Conservation (phyloP, 2,329 filamentous ascomycete genomes). For the Talaromyces sp. region DNA sequence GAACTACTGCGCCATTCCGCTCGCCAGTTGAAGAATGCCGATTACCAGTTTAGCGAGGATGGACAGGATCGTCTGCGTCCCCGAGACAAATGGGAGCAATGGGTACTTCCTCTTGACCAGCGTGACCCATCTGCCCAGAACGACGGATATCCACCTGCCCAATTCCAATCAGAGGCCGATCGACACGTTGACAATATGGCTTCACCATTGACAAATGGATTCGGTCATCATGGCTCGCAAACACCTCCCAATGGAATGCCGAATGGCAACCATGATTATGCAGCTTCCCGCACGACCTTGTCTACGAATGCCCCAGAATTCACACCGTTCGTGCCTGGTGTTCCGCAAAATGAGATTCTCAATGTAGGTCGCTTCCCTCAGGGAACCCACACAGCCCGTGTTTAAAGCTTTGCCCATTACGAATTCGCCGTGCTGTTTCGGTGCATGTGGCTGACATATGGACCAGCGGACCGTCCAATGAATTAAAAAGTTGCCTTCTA, state of each 20-base stretch:
- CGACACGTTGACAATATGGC: slow-evolving; percentile 35
- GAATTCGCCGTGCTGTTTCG: not conserved
- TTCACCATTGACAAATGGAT: slow-evolving; percentile 22
- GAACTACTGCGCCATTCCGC: slow-evolving; percentile 71
- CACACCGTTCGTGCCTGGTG: slow-evolving; percentile 47
- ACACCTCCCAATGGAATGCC: slow-evolving; percentile 19
- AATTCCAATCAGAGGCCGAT: slow-evolving; percentile 21
- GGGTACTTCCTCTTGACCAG: slow-evolving; percentile 66
- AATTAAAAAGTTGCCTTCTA: slow-evolving; percentile 33
- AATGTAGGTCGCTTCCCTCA: slow-evolving; percentile 25
- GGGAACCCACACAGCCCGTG: not conserved
- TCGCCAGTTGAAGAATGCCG: slow-evolving; percentile 64
- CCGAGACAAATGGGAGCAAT: slow-evolving; percentile 71
- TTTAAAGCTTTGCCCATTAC: not conserved
- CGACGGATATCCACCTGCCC: slow-evolving; percentile 55
- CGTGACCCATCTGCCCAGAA: slow-evolving; percentile 70
- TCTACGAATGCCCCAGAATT: slow-evolving; percentile 62
- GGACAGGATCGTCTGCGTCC: slow-evolving; percentile 72
- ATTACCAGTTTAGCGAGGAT: slow-evolving; percentile 70
- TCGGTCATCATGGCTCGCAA: slow-evolving; percentile 14
- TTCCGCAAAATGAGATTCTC: slow-evolving; percentile 27
- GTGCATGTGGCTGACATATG: slow-evolving; percentile 23
- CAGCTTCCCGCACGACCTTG: slow-evolving; percentile 46
- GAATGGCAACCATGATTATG: slow-evolving; percentile 37
- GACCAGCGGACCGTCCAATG: slow-evolving; percentile 45